Base-by-base conservation (phyloP, 768 basidiomycete genomes). In the Kwoniella bestiolae region DNA sequence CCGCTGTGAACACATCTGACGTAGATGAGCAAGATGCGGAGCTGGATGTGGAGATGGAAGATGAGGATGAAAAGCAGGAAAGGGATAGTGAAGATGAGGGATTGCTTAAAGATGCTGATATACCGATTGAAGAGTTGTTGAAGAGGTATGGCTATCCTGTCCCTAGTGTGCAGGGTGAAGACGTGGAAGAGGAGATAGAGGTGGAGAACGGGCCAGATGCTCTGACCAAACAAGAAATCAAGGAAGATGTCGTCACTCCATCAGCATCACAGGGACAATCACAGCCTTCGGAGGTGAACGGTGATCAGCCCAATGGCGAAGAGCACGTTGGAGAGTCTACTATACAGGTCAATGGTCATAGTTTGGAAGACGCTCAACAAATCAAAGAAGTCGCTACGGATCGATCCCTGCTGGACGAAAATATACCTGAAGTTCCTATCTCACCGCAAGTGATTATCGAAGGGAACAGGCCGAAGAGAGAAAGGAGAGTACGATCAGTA, bases 21-120 rank as follows among this genome's bases (percentile, higher is more conserved):
- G 80, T 79, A 3, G 83, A 79, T 1, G 83, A 81, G 29, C 79
- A 82, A 29, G 77, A 81, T 69, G 45, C 65, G 51, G 65, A 78
- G 59, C 75, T 81, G 16, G 85, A 85, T 57, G 83, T 82, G 12
- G 82, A 83, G 35, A 70, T 79, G 56, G 83, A 82, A 35, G 83
- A 80, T 25, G 82, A 82, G 0, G 83, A 82, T 1, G 83, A 80
- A 23, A 82, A 67, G 0, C 67, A 68, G 23, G 66, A 52, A 7
- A 72, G 61, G 44, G 80, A 82, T 31, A 77, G 74, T 46, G 82
- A 83, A 65, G 80, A 83, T 68, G 80, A 75, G 16, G 83, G 81
- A 0, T 69, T 84, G 4, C 64, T 79, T 32, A 77, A 78, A 6
- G 83, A 84, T 66, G 83, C 82, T 1, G 80, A 83, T 58, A 56